These are phyloP conservation scores for Canavalia ensiformis DNA, from an alignment of 306 rosid species.

Conservation along the genomic window DNA sequence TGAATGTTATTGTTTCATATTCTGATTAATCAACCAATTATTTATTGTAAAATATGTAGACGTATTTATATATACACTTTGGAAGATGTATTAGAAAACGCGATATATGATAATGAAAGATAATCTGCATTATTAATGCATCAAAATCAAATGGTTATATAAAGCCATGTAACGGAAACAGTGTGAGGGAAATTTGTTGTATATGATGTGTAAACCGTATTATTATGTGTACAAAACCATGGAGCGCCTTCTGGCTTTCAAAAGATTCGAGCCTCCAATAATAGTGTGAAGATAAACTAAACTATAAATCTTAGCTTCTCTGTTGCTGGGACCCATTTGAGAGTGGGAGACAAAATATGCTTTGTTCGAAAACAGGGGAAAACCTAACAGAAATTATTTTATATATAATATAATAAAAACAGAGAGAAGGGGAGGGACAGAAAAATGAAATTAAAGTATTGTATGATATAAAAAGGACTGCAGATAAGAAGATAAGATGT, in stretches of 20 bases:
- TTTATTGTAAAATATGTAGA: no score
- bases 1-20: neutral
- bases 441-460: conserved; percentile 13
- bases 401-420: neutral
- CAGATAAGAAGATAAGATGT: conserved; percentile 59
- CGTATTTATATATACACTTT: neutral
- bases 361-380: conserved; percentile 30
- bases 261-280: conserved; percentile 28
- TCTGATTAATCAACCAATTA: neutral
- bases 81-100: neutral
- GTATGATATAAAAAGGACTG: conserved; percentile 36
- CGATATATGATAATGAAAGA: neutral
- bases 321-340: conserved; percentile 49
- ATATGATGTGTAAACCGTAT: neutral
- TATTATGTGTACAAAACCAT: neutral
- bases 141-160: neutral
- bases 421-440: neutral
- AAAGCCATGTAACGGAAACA: neutral
- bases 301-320: conserved; percentile 43
- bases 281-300: neutral
- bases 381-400: conserved; percentile 19
- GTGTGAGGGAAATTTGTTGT: neutral
- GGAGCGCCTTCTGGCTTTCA: neutral
- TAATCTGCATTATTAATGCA: neutral
- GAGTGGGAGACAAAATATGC: conserved; percentile 44